Percentiles rank a stretch among this genome's conserved stretches.
These are phyloP conservation scores for Trypanosoma avium DNA, from an alignment of 208 protist genomes.

Conservation along the genomic window DNA sequence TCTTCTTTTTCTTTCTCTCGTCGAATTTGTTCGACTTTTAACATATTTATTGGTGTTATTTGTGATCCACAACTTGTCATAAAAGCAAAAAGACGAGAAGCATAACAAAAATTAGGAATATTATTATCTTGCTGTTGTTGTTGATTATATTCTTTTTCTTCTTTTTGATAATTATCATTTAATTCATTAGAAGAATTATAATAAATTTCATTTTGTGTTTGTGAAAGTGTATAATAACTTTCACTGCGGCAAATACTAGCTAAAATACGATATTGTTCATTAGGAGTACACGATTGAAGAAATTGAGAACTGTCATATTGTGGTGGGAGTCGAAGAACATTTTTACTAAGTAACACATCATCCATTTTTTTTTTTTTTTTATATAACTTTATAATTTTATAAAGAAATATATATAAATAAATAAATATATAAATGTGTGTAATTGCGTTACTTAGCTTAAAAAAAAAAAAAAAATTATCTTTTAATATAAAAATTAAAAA, in stretches of 20 bases:
- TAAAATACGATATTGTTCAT: slow-evolving; percentile 23
- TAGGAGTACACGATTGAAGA: slow-evolving; percentile 13
- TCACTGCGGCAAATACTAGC: slow-evolving; percentile 20
- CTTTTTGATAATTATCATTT: background rate
- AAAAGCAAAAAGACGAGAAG: slow-evolving; percentile 11
- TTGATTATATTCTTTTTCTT: background rate
- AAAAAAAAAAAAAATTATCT: background rate
- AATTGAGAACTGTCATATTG: slow-evolving; percentile 25
- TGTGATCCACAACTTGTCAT: slow-evolving; percentile 1
- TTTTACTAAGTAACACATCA: slow-evolving; percentile 6
- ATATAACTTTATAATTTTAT: background rate
- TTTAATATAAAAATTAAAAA: slow-evolving; percentile 16
- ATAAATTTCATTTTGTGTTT: background rate
- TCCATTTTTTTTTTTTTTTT: background rate
- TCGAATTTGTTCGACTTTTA: background rate
- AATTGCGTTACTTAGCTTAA: background rate
- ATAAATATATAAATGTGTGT: slow-evolving; percentile 4
- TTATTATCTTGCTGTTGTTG: background rate
- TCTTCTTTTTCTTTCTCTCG: background rate
- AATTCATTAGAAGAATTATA: background rate
- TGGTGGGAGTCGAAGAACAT: slow-evolving; percentile 11
- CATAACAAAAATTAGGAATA: slow-evolving; percentile 12
- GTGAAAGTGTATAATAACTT: background rate
- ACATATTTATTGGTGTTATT: slow-evolving; percentile 1
- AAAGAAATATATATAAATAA: slow-evolving; percentile 6